These are phyloP conservation scores for Deinandra increscens DNA, from an alignment of 129 eudicot species.

Conservation along the genomic window DNA sequence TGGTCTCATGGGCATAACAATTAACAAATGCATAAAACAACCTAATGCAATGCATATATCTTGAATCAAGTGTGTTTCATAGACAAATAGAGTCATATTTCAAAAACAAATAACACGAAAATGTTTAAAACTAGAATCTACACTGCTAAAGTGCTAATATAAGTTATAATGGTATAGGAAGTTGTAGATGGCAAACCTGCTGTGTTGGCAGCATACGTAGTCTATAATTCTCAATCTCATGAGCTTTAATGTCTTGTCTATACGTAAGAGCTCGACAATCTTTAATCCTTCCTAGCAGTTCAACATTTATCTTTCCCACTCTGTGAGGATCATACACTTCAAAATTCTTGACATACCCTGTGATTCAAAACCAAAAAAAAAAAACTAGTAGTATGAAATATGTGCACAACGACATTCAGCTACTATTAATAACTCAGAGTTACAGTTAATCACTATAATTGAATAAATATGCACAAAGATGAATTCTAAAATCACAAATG, in stretches of 20 bases:
- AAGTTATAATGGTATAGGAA: neutral
- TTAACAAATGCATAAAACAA: neutral
- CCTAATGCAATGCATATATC: neutral
- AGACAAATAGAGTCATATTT: neutral
- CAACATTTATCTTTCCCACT: conserved; percentile 73
- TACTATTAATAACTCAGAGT: neutral
- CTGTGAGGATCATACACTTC: conserved; percentile 83
- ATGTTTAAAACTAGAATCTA: neutral
- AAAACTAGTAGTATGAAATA: conserved; percentile 1
- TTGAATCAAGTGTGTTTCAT: neutral
- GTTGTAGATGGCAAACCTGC: conserved; percentile 52
- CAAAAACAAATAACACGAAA: neutral
- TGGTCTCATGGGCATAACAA: neutral
- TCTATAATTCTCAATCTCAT: conserved; percentile 63
- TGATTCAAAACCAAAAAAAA: conserved; percentile 18
- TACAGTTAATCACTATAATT: neutral
- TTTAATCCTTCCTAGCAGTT: conserved; percentile 72
- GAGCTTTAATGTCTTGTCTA: conserved; percentile 88
- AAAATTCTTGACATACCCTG: conserved; percentile 88
- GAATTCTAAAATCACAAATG: neutral
- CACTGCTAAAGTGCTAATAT: neutral
- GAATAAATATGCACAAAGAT: neutral
- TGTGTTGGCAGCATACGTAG: conserved; percentile 76
- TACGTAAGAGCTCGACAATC: conserved; percentile 87
- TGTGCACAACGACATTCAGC: neutral